Base-by-base conservation (phyloP, 2,329 filamentous ascomycete species). In the Sporothrix brasiliensis region DNA sequence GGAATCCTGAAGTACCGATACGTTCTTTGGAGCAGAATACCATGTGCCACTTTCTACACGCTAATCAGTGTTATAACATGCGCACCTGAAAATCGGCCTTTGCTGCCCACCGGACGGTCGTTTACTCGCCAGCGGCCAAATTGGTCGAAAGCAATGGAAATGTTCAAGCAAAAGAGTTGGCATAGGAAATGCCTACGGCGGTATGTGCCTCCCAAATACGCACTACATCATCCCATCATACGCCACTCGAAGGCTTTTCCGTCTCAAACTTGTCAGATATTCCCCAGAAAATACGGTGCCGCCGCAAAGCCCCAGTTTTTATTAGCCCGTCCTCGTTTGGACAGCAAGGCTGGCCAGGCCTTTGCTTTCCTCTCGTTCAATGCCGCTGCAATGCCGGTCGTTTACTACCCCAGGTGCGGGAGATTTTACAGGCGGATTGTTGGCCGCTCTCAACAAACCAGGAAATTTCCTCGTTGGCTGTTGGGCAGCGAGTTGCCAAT, bases 81-180 rank as follows among this genome's bases (percentile, higher is more conserved):
- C 24, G 24, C 24, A 24, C 24, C 69, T 73, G 69, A 71, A 72
- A 71, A 71, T 68, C 69, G 5, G 71, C 54, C 16, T 44, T 47
- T 24, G 11, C 39, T 24, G n/a, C 19, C 9, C 47, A 27, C 21
- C 13, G 58, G 58, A 44, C 7, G 19, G 4, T 10, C 44, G n/a
- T 9, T 9, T 4, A 6, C 19, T 11, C 14, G 9, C n/a, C 54
- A 19, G n/a, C 54, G 11, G 19, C 54, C 54, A 58, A 58, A 41
- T 7, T 41, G 16, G 54, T 13, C 30, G 3, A 58, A n/a, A 13
- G 4, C 19, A 16, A 21, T 16, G 16, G 9, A 58, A 24, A 16
- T 5, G 24, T 24, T 27, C 24, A 41, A 34, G 34, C 34, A 2
- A 54, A 41, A 10, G 34, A 34, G 41, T 41, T 41, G 56, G 19